Conservation (phyloP, 2,329 filamentous ascomycete genomes). For the Sporothrix mexicana region DNA sequence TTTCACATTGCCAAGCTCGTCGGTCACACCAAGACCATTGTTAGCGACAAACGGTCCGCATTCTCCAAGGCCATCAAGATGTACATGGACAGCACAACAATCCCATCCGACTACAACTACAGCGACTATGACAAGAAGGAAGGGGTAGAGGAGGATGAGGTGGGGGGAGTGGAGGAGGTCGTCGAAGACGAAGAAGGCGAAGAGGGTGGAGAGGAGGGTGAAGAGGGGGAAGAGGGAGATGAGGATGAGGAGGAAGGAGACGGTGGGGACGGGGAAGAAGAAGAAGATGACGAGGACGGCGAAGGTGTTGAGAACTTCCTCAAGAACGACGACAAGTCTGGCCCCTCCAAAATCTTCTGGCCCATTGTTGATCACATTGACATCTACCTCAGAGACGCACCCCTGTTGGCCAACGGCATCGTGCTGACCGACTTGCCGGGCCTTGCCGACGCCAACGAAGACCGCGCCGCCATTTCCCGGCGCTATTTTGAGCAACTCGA, state of each 20-base stretch:
- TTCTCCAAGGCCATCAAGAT: constrained; percentile 29
- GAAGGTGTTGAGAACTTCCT: constrained; percentile 1
- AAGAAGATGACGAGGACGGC: not conserved
- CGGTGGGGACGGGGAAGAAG: not conserved
- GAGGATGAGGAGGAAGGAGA: not conserved
- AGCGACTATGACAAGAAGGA: not conserved
- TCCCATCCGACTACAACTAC: constrained; percentile 7
- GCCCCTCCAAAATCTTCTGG: constrained; percentile 40
- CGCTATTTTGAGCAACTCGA: constrained; percentile 38
- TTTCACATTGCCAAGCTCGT: constrained; percentile 9
- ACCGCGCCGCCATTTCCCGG: constrained; percentile 40
- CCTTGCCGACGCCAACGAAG: constrained; percentile 50
- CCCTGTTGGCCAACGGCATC: constrained; percentile 55
- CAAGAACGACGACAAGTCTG: not conserved
- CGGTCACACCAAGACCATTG: not conserved
- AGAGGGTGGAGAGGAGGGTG: not conserved
- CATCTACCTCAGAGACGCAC: constrained; percentile 51
- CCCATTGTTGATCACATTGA: constrained; percentile 47
- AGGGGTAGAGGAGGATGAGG: not conserved
- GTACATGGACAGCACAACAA: constrained; percentile 32
- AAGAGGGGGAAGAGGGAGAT: not conserved
- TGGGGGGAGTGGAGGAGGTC: not conserved
- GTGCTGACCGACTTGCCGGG: constrained; percentile 61
- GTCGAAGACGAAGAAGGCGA: not conserved
- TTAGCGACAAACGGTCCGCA: not conserved